Conservation (phyloP, 352 stramenopile genomes). For the Phytophthora meadii region DNA sequence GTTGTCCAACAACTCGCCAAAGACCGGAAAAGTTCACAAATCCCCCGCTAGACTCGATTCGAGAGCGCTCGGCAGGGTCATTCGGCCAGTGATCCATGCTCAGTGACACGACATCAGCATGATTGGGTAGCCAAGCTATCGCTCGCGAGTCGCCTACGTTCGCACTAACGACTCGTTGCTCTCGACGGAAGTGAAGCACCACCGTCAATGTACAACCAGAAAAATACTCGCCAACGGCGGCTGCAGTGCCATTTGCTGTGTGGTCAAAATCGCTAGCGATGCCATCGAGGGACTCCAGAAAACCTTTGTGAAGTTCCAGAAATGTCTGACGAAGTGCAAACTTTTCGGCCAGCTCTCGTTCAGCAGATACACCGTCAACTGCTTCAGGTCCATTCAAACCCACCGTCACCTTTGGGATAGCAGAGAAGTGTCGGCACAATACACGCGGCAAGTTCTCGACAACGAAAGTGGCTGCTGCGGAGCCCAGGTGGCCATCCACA, state of each 20-base stretch:
- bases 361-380: constrained; percentile 6
- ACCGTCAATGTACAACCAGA: constrained; percentile 87
- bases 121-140: constrained; percentile 48
- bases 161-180: constrained; percentile 62
- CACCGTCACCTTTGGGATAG: constrained; percentile 18
- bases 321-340: constrained; percentile 78
- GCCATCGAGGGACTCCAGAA: constrained; percentile 45
- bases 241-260: constrained; percentile 21
- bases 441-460: constrained; percentile 45
- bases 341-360: constrained; percentile 53
- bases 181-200: constrained; percentile 66
- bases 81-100: constrained; percentile 77
- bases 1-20: constrained; percentile 89
- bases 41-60: constrained; percentile 81
- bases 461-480: constrained; percentile 88
- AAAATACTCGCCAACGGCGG: constrained; percentile 51
- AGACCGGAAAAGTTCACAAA: constrained; percentile 76
- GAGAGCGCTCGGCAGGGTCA: constrained; percentile 45
- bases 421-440: constrained; percentile 44
- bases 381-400: constrained; percentile 4
- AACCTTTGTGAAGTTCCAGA: constrained; percentile 68
- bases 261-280: constrained; percentile 4
- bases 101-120: constrained; percentile 28
- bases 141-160: constrained; percentile 91
- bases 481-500: constrained; percentile 95